Evolutionary conservation across 768 basidiomycete genomes (phyloP), one percentile per base, ranked within the genome.

Genomic region (Cystofilobasidium capitatum): DNA sequence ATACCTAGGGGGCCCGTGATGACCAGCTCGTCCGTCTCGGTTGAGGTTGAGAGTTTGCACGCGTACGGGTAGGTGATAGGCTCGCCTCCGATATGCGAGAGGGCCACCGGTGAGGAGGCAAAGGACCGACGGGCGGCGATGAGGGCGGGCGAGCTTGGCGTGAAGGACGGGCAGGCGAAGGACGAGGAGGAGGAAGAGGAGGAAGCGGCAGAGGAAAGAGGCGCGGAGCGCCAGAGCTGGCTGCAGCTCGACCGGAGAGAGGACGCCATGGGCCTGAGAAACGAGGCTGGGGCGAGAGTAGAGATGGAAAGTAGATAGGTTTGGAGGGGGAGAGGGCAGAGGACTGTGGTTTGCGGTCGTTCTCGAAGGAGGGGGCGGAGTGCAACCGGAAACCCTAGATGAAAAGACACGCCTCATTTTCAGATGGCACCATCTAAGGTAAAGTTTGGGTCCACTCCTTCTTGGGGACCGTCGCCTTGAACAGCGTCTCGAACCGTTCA

Each of bases 1-100:
- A 79, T 73, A 62, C 85, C 85, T 6, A 83, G 79, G 0, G 85
- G 85, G 4, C 85, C 85, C 44, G 77, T 77, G 51, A 94, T 85
- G 9, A 81, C 69, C 70, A 86, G 76, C 73, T 73, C 70, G 73
- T 85, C 74, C 20, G 77, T 75, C 66, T 83, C 79, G 80, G 78
- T 75, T 26, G 29, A 26, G 29, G 51, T 16, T 1, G 1, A 4
- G 13, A 55, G 51, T 31, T 16, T 12, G 51, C 26, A 29, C 26
- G 51, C 14, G 2, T 79, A 72, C 3, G 82, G 87, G 78, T 84
- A 83, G 77, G 73, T 79, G 79, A 79, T 80, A 75, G 77, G 82
- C 69, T 71, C 77, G 64, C 79, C 79, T 63, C 83, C 83, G 68
- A 83, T 81, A 73, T 83, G 78, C 54, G 81, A 82, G 16, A 39